Percentiles rank a stretch among this genome's conserved stretches.
Evolutionary conservation across 306 rosid genomes (phyloP).

Genomic region (apple (Malus domestica)): DNA sequence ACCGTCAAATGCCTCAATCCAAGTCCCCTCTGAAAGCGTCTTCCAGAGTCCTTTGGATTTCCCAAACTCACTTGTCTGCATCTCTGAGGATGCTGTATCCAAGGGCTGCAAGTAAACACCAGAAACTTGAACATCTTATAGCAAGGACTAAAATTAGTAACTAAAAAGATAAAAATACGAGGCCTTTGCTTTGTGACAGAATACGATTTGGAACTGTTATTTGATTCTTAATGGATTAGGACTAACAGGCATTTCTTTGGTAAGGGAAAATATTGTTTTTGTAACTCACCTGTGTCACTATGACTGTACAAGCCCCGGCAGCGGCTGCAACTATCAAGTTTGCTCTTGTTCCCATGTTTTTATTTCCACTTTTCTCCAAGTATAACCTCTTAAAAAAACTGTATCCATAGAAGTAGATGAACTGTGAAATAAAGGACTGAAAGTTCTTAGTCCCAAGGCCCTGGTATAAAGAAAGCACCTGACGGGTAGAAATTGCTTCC

Average conservation of each 20-base stretch:
- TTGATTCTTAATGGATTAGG: neutral
- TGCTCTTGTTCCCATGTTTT: slow-evolving; percentile 66
- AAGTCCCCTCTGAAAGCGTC: slow-evolving; percentile 75
- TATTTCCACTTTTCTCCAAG: slow-evolving; percentile 62
- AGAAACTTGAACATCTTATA: slow-evolving; percentile 17
- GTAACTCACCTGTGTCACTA: slow-evolving; percentile 60
- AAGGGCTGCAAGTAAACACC: slow-evolving; percentile 56
- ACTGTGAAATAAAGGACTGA: slow-evolving; percentile 70
- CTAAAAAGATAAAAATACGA: neutral
- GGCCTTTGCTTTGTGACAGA: neutral
- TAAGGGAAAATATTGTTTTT: neutral
- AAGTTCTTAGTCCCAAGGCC: slow-evolving; percentile 91
- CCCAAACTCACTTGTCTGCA: slow-evolving; percentile 97
- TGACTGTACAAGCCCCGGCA: slow-evolving; percentile 75
- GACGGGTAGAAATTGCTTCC: slow-evolving; percentile 82
- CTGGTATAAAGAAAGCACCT: slow-evolving; percentile 75
- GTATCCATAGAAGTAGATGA: slow-evolving; percentile 92
- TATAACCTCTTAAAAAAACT: slow-evolving; percentile 76
- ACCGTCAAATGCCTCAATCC: slow-evolving; percentile 86
- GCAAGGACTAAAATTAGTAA: neutral
- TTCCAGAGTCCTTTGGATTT: slow-evolving; percentile 89
- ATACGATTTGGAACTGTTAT: neutral
- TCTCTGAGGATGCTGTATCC: slow-evolving; percentile 84
- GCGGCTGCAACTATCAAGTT: slow-evolving; percentile 80
- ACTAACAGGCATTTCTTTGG: neutral